These are phyloP conservation scores for Corinectria fuckeliana DNA, from an alignment of 2,329 filamentous ascomycete genomes.

Conservation along the genomic window DNA sequence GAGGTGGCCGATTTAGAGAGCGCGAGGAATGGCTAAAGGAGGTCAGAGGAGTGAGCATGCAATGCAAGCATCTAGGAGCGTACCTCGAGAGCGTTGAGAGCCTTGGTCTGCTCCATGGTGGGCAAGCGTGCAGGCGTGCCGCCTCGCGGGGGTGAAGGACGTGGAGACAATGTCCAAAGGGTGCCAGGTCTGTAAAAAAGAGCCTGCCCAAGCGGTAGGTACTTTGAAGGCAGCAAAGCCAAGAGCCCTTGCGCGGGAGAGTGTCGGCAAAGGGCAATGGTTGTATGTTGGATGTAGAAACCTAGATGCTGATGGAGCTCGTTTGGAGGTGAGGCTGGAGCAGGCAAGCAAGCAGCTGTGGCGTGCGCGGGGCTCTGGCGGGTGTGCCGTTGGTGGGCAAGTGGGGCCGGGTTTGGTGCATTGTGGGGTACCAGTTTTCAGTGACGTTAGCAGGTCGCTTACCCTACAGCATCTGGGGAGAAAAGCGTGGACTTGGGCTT, in stretches of 20 bases:
- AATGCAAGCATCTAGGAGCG: neutral
- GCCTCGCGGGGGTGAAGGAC: constrained; percentile 26
- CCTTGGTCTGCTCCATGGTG: constrained; percentile 76
- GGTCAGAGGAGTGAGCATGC: neutral
- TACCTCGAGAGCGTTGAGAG: constrained; percentile 69
- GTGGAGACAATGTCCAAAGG: constrained; percentile 4
- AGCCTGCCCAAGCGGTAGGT: neutral
- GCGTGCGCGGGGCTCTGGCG: constrained; percentile 29
- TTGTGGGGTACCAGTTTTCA: constrained; percentile 6
- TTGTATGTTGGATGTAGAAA: neutral
- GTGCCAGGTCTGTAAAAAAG: constrained; percentile 9
- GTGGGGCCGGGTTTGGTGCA: constrained; percentile 1
- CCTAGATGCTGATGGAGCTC: constrained; percentile 19
- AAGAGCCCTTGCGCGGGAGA: neutral
- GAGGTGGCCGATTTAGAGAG: constrained; percentile 87
- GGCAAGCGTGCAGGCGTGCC: constrained; percentile 29
- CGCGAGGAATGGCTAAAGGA: constrained; percentile 80
- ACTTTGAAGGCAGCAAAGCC: neutral
- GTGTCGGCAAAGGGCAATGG: neutral
- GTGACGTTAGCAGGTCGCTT: neutral
- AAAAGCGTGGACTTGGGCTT: neutral
- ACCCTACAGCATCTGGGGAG: constrained; percentile 1
- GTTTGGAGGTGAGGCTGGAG: constrained; percentile 34
- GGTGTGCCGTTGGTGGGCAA: neutral
- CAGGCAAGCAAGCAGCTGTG: constrained; percentile 32